Percentiles rank a stretch among this genome's conserved stretches.
Conservation (phyloP, 164 flowering plant genomes). For the Euptelea pleiosperma region DNA sequence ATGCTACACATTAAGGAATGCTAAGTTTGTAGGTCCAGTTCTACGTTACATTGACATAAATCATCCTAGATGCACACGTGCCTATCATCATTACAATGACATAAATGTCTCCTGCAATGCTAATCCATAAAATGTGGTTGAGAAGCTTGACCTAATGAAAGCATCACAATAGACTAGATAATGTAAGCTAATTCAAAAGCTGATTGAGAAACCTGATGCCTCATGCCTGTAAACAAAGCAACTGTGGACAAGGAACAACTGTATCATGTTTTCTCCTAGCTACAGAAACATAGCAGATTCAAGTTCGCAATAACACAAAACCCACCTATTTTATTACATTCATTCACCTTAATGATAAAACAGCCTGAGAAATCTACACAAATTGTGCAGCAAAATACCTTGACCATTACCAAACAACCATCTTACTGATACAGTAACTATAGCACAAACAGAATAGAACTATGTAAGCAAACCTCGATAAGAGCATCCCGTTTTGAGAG, state of each 20-base stretch:
- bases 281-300: neutral
- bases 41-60: no score
- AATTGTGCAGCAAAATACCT: neutral
- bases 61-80: neutral
- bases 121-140: no score
- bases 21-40: no score
- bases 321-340: neutral
- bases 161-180: no score
- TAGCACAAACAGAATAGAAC: neutral
- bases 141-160: no score
- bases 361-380: neutral
- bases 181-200: neutral
- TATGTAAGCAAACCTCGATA: conserved; percentile 64
- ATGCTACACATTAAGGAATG: no score
- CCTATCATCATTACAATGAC: no score
- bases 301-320: conserved; percentile 1
- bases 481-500: conserved; percentile 89
- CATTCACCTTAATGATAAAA: neutral
- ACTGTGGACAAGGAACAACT: neutral
- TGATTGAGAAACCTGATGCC: no score
- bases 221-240: no score
- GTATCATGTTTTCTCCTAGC: no score
- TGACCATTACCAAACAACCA: neutral
- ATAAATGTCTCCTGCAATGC: no score
- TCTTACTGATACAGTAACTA: neutral